Base-by-base conservation (phyloP, 305 asterid genomes). In the Euphrasia arctica region DNA sequence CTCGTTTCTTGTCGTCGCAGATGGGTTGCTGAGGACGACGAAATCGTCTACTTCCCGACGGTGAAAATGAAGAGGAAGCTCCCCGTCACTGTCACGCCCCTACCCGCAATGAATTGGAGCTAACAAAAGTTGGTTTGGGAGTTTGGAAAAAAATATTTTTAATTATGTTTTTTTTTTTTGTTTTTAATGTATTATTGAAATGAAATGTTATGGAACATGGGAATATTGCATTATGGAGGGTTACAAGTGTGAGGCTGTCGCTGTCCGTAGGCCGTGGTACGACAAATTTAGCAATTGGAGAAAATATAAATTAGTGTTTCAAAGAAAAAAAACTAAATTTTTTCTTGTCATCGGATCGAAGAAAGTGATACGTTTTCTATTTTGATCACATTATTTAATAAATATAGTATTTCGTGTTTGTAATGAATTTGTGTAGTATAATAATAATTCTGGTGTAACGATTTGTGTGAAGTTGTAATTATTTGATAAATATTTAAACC, bases 61-160 rank as follows among this genome's bases (percentile, higher is more conserved):
- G 99, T 90, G 70, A 82, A 80, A 74, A 80, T 93, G 99, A 93
- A 74, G 82, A 77, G 83, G 80, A 90, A 85, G 91, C 94, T 90
- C 52, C 99, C 99, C 48, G 83, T 93, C 80, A 75, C 82, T 68
- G 74, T 93, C 85, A 64, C 63, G 52, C 93, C 96, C 72, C 66
- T 58, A 58, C 42, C 68, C 70, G 64, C 79, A 73, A 79, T 75
- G 66, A 74, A 75, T 36, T 66, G 64, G 56, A 55, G 65, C 64
- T 56, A 56, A 48, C 78, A 39, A 54, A 72, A 34, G 67, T 69
- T 47, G 72, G 69, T 57, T 28, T 29, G 5, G 14, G 28, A 13
- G 54, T 48, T 49, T n/a, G 14, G 11, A 51, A 27, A 43, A 12
- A 1, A 48, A 12, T 54, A 22, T 2, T 54, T 54, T 52, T 52